A percentile compares a stretch with the other conserved stretches of the same genome.
Evolutionary conservation across 257 asterid genomes (phyloP).

Genomic region (Gynochthodes officinalis): DNA sequence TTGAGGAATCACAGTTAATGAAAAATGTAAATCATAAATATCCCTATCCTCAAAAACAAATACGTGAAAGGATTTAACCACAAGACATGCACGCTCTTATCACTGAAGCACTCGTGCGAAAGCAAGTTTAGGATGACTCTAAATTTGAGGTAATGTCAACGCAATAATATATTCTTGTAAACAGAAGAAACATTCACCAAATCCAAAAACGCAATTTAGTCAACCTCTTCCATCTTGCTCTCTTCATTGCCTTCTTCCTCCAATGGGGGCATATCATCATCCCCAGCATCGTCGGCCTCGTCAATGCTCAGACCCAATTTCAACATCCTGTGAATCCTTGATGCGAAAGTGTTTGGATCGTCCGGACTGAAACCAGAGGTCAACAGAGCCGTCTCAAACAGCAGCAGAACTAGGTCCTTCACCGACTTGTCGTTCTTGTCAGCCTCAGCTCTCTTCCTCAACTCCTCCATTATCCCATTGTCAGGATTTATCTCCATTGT

Average conservation of each 20-base stretch:
- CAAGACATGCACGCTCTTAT: too few species aligned
- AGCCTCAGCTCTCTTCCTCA: slow-evolving; percentile 72
- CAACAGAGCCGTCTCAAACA: slow-evolving; percentile 69
- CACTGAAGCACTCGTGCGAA: too few species aligned
- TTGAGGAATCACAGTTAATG: too few species aligned
- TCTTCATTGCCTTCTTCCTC: slow-evolving; percentile 71
- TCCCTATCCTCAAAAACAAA: too few species aligned
- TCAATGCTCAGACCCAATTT: slow-evolving; percentile 81
- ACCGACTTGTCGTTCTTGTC: slow-evolving; percentile 80
- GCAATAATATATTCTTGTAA: too few species aligned
- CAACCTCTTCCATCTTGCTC: slow-evolving; percentile 95
- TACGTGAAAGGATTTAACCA: too few species aligned
- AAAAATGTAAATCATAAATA: too few species aligned
- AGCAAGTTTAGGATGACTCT: too few species aligned
- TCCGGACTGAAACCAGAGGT: slow-evolving; percentile 86
- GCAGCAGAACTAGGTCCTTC: slow-evolving; percentile 60
- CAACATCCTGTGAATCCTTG: slow-evolving; percentile 75
- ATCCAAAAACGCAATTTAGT: too few species aligned
- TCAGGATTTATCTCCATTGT: slow-evolving; percentile 86
- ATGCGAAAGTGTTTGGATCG: slow-evolving; percentile 66
- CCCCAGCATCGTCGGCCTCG: slow-evolving; percentile 52
- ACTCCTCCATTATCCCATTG: slow-evolving; percentile 79
- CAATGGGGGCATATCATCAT: slow-evolving; percentile 60
- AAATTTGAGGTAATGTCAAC: too few species aligned
- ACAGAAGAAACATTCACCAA: too few species aligned